A percentile compares a stretch with the other conserved stretches of the same genome.
These are phyloP conservation scores for Paraphysoderma sedebokerense DNA, from an alignment of 371 early-diverging fungal genomes.

Conservation along the genomic window DNA sequence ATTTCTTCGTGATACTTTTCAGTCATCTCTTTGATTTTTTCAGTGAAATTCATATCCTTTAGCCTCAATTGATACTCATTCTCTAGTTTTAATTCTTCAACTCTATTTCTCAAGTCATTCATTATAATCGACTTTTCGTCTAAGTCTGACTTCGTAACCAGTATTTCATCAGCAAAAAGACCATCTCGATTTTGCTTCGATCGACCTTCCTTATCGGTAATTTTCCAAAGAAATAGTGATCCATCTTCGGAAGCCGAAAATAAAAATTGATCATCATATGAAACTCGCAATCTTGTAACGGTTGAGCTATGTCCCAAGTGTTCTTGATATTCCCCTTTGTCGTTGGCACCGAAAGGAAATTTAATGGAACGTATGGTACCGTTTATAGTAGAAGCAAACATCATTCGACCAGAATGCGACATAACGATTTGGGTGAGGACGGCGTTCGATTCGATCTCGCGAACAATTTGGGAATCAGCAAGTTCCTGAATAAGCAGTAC, in stretches of 20 bases:
- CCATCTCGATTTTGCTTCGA: slow-evolving; percentile 7
- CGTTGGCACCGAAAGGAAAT: slow-evolving; percentile 16
- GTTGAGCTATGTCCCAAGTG: slow-evolving; percentile 23
- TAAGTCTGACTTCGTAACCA: slow-evolving; percentile 29
- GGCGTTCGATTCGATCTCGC: slow-evolving; percentile 18
- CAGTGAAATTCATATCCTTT: slow-evolving; percentile 35
- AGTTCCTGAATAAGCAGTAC: slow-evolving; percentile 17
- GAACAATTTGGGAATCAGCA: slow-evolving; percentile 22
- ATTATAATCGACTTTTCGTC: slow-evolving; percentile 26
- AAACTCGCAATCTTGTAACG: slow-evolving; percentile 18
- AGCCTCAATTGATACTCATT: slow-evolving; percentile 37
- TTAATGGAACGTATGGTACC: slow-evolving; percentile 12
- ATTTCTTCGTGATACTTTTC: slow-evolving; percentile 32
- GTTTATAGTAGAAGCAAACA: slow-evolving; percentile 22
- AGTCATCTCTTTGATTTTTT: slow-evolving; percentile 29
- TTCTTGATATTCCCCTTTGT: slow-evolving; percentile 23
- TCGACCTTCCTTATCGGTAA: slow-evolving; percentile 21
- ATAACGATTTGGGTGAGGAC: slow-evolving; percentile 23
- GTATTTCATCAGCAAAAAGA: slow-evolving; percentile 28
- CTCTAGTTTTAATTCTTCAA: slow-evolving; percentile 33
- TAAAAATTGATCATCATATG: slow-evolving; percentile 24
- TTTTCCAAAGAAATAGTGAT: slow-evolving; percentile 17
- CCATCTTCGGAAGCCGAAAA: slow-evolving; percentile 28
- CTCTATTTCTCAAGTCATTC: slow-evolving; percentile 17
- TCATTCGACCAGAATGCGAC: slow-evolving; percentile 26